Evolutionary conservation across 352 stramenopile species (phyloP), one percentile per base, ranked within the genome.

Genomic region (Pythium vanterpoolii): DNA sequence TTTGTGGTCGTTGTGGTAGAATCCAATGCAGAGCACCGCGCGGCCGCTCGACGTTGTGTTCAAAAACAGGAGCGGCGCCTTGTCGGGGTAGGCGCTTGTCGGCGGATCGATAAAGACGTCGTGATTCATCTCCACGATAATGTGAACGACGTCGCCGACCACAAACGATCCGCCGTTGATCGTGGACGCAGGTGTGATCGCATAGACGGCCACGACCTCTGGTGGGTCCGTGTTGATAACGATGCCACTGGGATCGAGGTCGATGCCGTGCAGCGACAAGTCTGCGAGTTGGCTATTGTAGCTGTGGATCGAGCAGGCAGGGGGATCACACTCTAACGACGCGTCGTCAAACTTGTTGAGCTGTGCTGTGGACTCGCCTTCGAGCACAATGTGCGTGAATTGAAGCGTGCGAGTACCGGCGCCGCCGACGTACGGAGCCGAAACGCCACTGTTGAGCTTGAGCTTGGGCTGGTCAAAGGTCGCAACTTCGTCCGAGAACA

Each of bases 51-150:
- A 58, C 4, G 64, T 62, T 0, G 79, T 87, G 47, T 87, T 87
- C 13, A 95, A 68, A 31, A 89, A 57, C 26, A 95, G 47, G 16
- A 85, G 28, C 8, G 86, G 86, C 0, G 83, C 86, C 63, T 92
- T 92, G 21, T 89, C 76, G 14, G 83, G 80, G 31, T 90, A 86
- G 3, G 66, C 76, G 48, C 61, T 87, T 4, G 79, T 81, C 7
- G 83, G 82, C 24, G 86, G 83, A 24, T 93, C 80, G 51, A 95
- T 85, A 49, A 87, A 87, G 14, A 95, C 86, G 6, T 83, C 75
- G 11, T 73, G 55, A 53, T 74, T 85, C 78, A 89, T 90, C 42
- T 89, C 67, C 1, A 95, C 71, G 28, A 95, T 64, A 43, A 95
- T 87, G 8, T 93, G 71, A 40, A 95, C 86, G 18, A 80, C 58